These are phyloP conservation scores for Adiantum capillusveneris DNA, from an alignment of 75 land plant genomes.

Conservation along the genomic window DNA sequence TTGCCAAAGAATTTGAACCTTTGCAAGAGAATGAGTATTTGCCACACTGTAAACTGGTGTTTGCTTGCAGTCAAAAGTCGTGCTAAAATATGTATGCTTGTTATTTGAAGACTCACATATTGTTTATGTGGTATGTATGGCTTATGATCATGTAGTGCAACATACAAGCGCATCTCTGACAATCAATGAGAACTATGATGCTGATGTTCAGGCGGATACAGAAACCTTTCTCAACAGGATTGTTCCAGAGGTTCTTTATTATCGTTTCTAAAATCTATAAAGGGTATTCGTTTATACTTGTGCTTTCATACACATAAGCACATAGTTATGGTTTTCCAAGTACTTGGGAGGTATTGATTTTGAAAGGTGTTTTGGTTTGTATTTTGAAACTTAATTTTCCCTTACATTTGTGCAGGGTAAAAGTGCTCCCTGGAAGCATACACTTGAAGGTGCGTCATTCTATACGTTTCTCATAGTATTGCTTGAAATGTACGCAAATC, in stretches of 20 bases:
- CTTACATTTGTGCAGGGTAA: constrained; percentile 49
- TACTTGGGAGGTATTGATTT: too few relatives aligned
- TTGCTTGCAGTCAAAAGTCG: not conserved
- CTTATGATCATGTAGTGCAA: constrained; percentile 54
- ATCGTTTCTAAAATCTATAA: too few relatives aligned
- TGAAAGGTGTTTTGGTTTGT: too few relatives aligned
- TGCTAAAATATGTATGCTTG: too few relatives aligned
- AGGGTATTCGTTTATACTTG: too few relatives aligned
- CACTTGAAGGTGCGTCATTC: constrained; percentile 68
- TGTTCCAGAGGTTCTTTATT: constrained; percentile 75
- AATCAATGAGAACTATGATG: constrained; percentile 93
- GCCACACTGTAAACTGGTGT: not conserved
- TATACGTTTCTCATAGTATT: too few relatives aligned
- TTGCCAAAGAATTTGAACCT: not conserved
- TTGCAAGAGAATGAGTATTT: not conserved
- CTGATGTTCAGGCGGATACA: constrained; percentile 89
- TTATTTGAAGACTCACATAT: too few relatives aligned
- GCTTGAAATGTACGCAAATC: too few relatives aligned
- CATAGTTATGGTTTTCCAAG: too few relatives aligned
- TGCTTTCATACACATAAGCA: too few relatives aligned
- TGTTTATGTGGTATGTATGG: not conserved
- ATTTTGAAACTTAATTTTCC: too few relatives aligned
- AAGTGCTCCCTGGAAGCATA: constrained; percentile 96
- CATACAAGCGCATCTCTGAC: constrained; percentile 98
- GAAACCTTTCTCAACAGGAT: constrained; percentile 87